phyloP scores from a whole-genome alignment of 148 eudicot species.

The Arctostaphylos glauca region DNA sequence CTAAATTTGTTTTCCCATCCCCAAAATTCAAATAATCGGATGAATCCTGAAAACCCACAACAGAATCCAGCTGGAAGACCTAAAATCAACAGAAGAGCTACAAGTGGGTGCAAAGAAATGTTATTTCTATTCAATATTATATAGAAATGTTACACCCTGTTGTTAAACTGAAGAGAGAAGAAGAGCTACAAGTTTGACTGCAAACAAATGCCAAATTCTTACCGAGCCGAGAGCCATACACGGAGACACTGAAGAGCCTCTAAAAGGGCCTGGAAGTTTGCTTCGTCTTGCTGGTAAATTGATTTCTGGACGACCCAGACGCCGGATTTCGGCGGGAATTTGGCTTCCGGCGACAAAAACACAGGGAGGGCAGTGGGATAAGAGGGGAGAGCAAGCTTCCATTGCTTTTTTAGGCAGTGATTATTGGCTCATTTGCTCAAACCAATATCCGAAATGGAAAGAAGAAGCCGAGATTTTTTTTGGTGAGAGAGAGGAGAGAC shows the following conservation, averaged over 20 bases:
- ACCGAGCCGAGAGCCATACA: constrained; percentile 58
- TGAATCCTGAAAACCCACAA: neutral
- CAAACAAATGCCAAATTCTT: constrained; percentile 1
- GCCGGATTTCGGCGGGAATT: constrained; percentile 19
- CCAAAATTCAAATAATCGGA: neutral
- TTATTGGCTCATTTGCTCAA: neutral
- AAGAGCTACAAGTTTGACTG: neutral
- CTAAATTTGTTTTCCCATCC: neutral
- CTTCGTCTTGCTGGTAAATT: constrained; percentile 3
- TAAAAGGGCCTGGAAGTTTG: constrained; percentile 13
- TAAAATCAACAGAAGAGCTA: neutral
- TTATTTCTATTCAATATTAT: no score
- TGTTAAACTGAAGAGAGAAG: no score
- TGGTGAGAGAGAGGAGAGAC: neutral
- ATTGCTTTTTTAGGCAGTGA: neutral
- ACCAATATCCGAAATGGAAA: neutral
- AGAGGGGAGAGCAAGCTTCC: constrained; percentile 1
- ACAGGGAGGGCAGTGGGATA: constrained; percentile 17
- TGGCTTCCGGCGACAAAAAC: constrained; percentile 15
- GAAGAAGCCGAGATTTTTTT: neutral
- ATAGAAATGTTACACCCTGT: no score
- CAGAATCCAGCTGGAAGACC: neutral
- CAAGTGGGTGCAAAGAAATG: neutral
- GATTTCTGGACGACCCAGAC: constrained; percentile 15
- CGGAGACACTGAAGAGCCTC: constrained; percentile 28